Percentiles rank a stretch among this genome's conserved stretches.
These are phyloP conservation scores for Aspergillus latus DNA, from an alignment of 2,329 filamentous ascomycete species.

Conservation along the genomic window DNA sequence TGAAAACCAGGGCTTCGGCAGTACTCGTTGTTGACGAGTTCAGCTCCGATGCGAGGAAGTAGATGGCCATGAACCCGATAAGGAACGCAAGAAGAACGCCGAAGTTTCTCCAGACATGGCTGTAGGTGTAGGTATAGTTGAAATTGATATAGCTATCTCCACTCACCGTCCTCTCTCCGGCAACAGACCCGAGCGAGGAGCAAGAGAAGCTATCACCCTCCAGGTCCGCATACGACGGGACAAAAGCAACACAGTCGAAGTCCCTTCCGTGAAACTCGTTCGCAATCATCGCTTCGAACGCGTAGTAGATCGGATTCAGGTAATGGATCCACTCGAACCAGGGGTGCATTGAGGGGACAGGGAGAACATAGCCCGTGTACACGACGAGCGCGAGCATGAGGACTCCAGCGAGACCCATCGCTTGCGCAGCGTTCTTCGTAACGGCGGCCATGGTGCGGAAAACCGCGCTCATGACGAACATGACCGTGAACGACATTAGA, in stretches of 20 bases:
- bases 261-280: slow-evolving; percentile 71
- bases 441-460: slow-evolving; percentile 76
- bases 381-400: slow-evolving; percentile 46
- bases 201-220: slow-evolving; percentile 36
- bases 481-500: slow-evolving; percentile 70
- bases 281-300: slow-evolving; percentile 74
- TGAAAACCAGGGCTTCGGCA: slow-evolving; percentile 41
- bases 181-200: slow-evolving; percentile 55
- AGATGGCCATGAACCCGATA: slow-evolving; percentile 52
- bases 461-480: slow-evolving; percentile 77
- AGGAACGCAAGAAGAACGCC: slow-evolving; percentile 56
- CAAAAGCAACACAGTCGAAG: slow-evolving; percentile 56
- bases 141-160: slow-evolving; percentile 61
- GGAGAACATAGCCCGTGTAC: slow-evolving; percentile 44
- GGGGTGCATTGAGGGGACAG: slow-evolving; percentile 58
- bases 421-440: slow-evolving; percentile 64
- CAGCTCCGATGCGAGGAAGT: slow-evolving; percentile 49
- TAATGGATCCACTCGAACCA: slow-evolving; percentile 82
- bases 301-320: slow-evolving; percentile 72
- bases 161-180: slow-evolving; percentile 57
- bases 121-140: slow-evolving; percentile 55
- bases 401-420: slow-evolving; percentile 55
- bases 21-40: slow-evolving; percentile 63
- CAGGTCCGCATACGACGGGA: slow-evolving; percentile 44
- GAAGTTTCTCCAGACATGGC: slow-evolving; percentile 66